These are phyloP conservation scores for Aspergillus japonicus DNA, from an alignment of 2,329 filamentous ascomycete genomes.

Conservation along the genomic window DNA sequence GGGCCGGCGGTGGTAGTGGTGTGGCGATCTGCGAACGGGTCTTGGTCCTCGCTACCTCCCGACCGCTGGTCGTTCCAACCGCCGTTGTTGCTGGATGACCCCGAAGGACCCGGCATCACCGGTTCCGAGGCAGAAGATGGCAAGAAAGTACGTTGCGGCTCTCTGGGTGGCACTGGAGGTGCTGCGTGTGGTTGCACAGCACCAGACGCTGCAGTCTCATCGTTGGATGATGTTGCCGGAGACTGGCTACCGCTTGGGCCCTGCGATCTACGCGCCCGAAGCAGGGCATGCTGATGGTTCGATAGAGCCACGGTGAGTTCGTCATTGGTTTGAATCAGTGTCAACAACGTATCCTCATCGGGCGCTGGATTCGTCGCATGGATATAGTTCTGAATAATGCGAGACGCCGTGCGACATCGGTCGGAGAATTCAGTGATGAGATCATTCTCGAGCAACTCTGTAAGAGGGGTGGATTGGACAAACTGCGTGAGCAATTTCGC, in stretches of 20 bases:
- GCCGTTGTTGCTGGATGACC: slow-evolving; percentile 11
- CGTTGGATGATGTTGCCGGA: slow-evolving; percentile 13
- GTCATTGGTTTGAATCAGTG: slow-evolving; percentile 91
- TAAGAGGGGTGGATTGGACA: slow-evolving; percentile 75
- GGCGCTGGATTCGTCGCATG: slow-evolving; percentile 72
- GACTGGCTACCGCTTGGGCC: slow-evolving; percentile 23
- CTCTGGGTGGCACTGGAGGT: slow-evolving; percentile 17
- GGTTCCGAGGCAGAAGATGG: slow-evolving; percentile 16
- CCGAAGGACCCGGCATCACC: background rate
- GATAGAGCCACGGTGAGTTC: slow-evolving; percentile 79
- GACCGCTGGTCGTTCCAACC: slow-evolving; percentile 37
- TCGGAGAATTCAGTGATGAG: slow-evolving; percentile 89
- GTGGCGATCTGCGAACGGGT: slow-evolving; percentile 41
- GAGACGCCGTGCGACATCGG: slow-evolving; percentile 76
- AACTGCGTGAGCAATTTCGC: slow-evolving; percentile 91
- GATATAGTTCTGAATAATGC: slow-evolving; percentile 85
- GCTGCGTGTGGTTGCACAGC: slow-evolving; percentile 16
- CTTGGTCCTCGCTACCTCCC: slow-evolving; percentile 42
- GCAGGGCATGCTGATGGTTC: slow-evolving; percentile 77
- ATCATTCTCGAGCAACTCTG: slow-evolving; percentile 78
- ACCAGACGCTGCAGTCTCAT: slow-evolving; percentile 17
- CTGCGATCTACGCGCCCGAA: slow-evolving; percentile 53
- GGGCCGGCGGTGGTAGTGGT: slow-evolving; percentile 18
- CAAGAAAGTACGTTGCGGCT: slow-evolving; percentile 10
- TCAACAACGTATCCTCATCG: slow-evolving; percentile 92